These are phyloP conservation scores for Rhizopogon salebrosus DNA, from an alignment of 768 basidiomycete species.

Conservation along the genomic window DNA sequence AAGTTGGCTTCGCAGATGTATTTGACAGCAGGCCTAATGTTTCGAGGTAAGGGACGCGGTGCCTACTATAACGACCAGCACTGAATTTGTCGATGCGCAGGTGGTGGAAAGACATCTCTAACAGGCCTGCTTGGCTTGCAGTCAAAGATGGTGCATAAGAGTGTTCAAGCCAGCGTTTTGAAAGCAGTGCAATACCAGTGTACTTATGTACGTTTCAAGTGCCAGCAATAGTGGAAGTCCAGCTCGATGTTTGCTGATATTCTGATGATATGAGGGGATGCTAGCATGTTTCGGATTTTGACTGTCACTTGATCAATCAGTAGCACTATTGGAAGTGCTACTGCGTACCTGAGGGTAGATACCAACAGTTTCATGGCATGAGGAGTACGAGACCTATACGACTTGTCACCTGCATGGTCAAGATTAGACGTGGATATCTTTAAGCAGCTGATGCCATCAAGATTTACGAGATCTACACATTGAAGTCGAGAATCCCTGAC, in stretches of 20 bases:
- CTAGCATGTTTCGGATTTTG: too few relatives aligned
- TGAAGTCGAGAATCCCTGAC: not conserved
- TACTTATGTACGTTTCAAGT: too few relatives aligned
- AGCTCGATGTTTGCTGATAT: too few relatives aligned
- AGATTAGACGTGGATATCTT: not conserved
- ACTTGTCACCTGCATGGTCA: too few relatives aligned
- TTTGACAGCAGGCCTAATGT: slow-evolving; percentile 36
- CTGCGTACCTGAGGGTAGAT: too few relatives aligned
- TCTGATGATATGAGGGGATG: too few relatives aligned
- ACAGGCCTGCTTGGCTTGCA: slow-evolving; percentile 40
- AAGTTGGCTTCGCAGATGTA: slow-evolving; percentile 23
- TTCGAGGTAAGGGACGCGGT: slow-evolving; percentile 29
- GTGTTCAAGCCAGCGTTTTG: not conserved
- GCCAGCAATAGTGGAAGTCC: too few relatives aligned
- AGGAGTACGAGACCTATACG: too few relatives aligned
- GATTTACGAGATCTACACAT: not conserved
- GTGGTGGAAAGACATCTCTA: slow-evolving; percentile 49
- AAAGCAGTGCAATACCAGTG: not conserved
- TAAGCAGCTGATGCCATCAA: not conserved
- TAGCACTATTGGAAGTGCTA: too few relatives aligned
- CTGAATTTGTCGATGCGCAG: slow-evolving; percentile 16
- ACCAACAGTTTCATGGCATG: too few relatives aligned
- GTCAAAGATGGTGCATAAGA: slow-evolving; percentile 33
- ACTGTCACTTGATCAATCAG: too few relatives aligned
- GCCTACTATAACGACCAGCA: not conserved